phyloP scores from a whole-genome alignment of 139 green algal species.

The Monoraphidium neglectum region DNA sequence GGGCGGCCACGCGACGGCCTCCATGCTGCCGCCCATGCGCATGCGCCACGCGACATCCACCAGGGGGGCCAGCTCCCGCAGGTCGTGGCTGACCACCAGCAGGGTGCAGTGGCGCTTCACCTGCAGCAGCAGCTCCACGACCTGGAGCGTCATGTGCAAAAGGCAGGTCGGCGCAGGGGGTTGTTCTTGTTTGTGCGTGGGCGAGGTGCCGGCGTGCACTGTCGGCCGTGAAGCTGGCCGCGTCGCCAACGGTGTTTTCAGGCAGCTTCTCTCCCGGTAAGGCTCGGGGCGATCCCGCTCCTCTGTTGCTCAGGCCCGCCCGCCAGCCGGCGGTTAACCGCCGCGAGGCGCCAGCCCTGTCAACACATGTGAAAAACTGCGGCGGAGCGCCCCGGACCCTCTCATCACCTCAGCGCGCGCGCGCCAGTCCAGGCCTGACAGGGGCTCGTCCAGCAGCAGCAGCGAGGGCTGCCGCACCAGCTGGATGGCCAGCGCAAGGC shows the following conservation, averaged over 20 bases:
- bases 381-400: slow-evolving; percentile 8
- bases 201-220: no score
- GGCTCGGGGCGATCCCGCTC: no score
- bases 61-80: slow-evolving; percentile 77
- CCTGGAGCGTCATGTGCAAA: no score
- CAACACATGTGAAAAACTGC: no score
- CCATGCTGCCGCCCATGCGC: slow-evolving; percentile 49
- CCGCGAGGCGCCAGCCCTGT: no score
- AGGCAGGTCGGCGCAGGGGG: no score
- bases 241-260: no score
- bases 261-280: no score
- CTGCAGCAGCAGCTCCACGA: slow-evolving; percentile 46
- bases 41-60: slow-evolving; percentile 78
- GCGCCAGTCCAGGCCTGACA: slow-evolving; percentile 87
- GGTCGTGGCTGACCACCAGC: slow-evolving; percentile 89
- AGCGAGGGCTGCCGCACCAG: slow-evolving; percentile 73
- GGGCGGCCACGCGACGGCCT: slow-evolving; percentile 48
- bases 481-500: slow-evolving; percentile 89
- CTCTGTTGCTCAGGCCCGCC: no score
- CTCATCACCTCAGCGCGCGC: slow-evolving; percentile 52
- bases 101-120: slow-evolving; percentile 84
- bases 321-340: no score
- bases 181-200: no score
- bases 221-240: no score
- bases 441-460: slow-evolving; percentile 93